A percentile compares a stretch with the other conserved stretches of the same genome.
Conservation (phyloP, 768 basidiomycete genomes). For the Chalciporus piperatus region DNA sequence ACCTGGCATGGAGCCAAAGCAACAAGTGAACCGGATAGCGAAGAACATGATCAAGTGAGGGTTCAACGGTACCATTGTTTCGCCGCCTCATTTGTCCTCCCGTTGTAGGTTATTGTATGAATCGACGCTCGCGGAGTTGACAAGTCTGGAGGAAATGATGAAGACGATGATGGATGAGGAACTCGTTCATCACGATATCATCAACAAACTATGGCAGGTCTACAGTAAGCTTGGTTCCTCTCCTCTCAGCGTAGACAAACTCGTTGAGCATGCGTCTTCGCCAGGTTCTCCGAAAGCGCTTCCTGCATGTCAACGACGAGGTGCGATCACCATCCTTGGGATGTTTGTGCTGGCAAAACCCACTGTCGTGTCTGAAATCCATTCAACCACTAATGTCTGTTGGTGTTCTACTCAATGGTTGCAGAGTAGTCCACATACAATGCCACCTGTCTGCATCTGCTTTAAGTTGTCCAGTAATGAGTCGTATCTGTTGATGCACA, state of each 20-base stretch:
- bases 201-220: conserved; percentile 92
- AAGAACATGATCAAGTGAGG: conserved; percentile 96
- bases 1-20: conserved; percentile 70
- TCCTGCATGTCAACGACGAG: conserved; percentile 81
- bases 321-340: conserved; percentile 93
- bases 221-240: conserved; percentile 62
- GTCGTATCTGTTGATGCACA: too few species aligned
- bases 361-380: conserved; percentile 69
- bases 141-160: conserved; percentile 95
- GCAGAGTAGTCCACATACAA: too few species aligned
- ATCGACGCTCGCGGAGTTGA: conserved; percentile 91
- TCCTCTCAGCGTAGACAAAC: not conserved
- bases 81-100: not conserved
- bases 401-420: too few species aligned
- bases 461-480: too few species aligned
- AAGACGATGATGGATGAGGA: conserved; percentile 92
- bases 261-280: not conserved
- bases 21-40: conserved; percentile 86
- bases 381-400: too few species aligned
- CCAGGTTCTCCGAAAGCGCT: conserved; percentile 72
- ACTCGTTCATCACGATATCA: conserved; percentile 79
- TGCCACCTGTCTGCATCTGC: too few species aligned
- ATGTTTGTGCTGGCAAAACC: conserved; percentile 71
- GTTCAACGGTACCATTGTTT: not conserved
- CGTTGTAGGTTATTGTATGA: conserved; percentile 76